Percentiles rank a stretch among this genome's conserved stretches.
Evolutionary conservation across 768 basidiomycete species (phyloP).

Genomic region (Grammothele lineata): DNA sequence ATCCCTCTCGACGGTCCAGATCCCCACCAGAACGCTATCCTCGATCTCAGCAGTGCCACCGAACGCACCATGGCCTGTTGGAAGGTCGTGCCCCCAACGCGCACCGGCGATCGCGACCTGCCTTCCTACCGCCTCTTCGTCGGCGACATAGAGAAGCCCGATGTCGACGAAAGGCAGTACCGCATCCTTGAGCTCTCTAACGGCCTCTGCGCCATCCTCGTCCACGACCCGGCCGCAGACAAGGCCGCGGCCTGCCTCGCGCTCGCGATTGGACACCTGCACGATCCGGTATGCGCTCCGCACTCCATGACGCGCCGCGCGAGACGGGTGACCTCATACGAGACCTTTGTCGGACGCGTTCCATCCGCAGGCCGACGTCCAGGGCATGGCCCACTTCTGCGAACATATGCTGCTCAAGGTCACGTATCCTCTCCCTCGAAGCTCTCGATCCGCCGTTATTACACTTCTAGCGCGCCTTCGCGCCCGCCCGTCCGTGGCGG

Average conservation of each 20-base stretch:
- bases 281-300: constrained; percentile 37
- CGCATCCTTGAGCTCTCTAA: constrained; percentile 42
- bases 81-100: constrained; percentile 6
- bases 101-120: no score
- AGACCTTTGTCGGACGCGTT: no score
- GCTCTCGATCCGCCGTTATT: no score
- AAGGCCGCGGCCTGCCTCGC: constrained; percentile 49
- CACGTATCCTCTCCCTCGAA: constrained; percentile 15
- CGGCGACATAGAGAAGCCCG: constrained; percentile 27
- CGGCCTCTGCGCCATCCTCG: constrained; percentile 45
- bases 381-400: constrained; percentile 42
- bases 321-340: no score
- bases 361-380: constrained; percentile 30
- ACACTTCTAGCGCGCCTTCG: no score
- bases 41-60: no score
- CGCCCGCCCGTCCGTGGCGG: no score
- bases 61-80: constrained; percentile 9
- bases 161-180: constrained; percentile 37
- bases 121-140: constrained; percentile 24
- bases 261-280: constrained; percentile 46
- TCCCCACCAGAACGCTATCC: no score
- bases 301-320: background rate
- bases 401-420: constrained; percentile 48
- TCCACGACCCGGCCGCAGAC: constrained; percentile 45
- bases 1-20: no score